Evolutionary conservation across 768 basidiomycete species (phyloP), one percentile per base, ranked within the genome.

Genomic region (Collybia sp.): DNA sequence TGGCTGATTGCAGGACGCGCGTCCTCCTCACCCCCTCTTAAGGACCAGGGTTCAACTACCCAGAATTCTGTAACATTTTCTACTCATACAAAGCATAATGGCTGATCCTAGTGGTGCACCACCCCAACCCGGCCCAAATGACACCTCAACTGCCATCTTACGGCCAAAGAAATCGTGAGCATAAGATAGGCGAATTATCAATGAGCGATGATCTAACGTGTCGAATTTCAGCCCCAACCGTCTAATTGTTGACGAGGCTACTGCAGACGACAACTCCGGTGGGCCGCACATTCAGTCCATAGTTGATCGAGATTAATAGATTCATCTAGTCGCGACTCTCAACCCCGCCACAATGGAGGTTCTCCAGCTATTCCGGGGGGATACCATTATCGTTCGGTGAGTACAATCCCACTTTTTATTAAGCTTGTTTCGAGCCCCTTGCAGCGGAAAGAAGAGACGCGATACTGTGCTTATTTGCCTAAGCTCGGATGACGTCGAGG

Each of bases 381-480:
- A 99, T 65, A 98, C 95, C 12, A 85, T 96, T 64, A 93, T 95
- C 54, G 80, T 93, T 53, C 79, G 90, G 93, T 94, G 59, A 48
- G 73, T 60, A n/a, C 41, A 37, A 30, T 33, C 40, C 12, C 25
- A 1, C 25, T 34, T 30, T 6, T 10, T 33, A 4, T 30, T 33
- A 15, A 30, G 17, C n/a, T 40, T 31, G 6, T 46, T 25, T 32
- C 49, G 35, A 49, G 47, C 15, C 35, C 15, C 25, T 45, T 37
- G 13, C 18, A 93, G 94, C 50, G 95, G 96, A 40, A 98, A 98
- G 80, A 94, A 96, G 75, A 85, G 96, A 60, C 85, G 88, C 58
- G 94, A 98, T 58, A 97, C 95, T 6, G 96, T 99, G 36, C 84
- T 99, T 51, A 98, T 98, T 64, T 96, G 93, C 60, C 68, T 99